A percentile compares a stretch with the other conserved stretches of the same genome.
Evolutionary conservation across 2,329 filamentous ascomycete genomes (phyloP).

Genomic region (Penicillium sumatraense): DNA sequence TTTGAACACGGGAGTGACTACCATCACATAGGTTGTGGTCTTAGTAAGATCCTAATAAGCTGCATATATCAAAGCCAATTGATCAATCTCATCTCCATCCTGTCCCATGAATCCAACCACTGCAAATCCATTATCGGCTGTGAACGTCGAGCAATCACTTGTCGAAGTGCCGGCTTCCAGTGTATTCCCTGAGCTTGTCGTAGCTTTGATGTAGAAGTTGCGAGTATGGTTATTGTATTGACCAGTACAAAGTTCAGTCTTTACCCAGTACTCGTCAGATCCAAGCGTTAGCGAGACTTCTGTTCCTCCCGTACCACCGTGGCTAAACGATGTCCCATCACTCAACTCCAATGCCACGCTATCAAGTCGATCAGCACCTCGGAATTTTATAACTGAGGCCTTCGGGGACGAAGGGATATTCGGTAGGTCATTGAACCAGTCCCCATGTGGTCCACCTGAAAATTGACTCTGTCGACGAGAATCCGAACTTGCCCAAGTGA

Average conservation of each 20-base stretch:
- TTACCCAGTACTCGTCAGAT: conserved; percentile 54
- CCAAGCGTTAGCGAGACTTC: conserved; percentile 50
- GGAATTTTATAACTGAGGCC: conserved; percentile 46
- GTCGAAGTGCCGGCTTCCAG: conserved; percentile 54
- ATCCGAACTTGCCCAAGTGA: conserved; percentile 51
- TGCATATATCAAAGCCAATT: conserved; percentile 48
- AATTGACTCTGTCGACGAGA: conserved; percentile 49
- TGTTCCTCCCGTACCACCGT: conserved; percentile 60
- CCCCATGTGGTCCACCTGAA: conserved; percentile 34
- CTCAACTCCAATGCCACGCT: conserved; percentile 53
- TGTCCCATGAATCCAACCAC: conserved; percentile 61
- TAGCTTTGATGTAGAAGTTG: conserved; percentile 61
- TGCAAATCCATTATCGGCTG: conserved; percentile 55
- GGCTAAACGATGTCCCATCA: conserved; percentile 55
- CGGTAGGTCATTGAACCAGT: conserved; percentile 62
- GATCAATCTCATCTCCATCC: conserved; percentile 60
- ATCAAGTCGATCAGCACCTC: conserved; percentile 57
- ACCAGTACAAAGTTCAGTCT: conserved; percentile 57
- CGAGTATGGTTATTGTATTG: conserved; percentile 53
- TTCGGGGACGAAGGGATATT: conserved; percentile 36
- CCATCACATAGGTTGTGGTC: no score
- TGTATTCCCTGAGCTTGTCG: conserved; percentile 55
- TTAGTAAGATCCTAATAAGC: no score
- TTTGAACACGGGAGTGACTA: no score
- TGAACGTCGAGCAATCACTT: conserved; percentile 52